phyloP scores from a whole-genome alignment of 345 rosid genomes.

The Dimocarpus longan region DNA sequence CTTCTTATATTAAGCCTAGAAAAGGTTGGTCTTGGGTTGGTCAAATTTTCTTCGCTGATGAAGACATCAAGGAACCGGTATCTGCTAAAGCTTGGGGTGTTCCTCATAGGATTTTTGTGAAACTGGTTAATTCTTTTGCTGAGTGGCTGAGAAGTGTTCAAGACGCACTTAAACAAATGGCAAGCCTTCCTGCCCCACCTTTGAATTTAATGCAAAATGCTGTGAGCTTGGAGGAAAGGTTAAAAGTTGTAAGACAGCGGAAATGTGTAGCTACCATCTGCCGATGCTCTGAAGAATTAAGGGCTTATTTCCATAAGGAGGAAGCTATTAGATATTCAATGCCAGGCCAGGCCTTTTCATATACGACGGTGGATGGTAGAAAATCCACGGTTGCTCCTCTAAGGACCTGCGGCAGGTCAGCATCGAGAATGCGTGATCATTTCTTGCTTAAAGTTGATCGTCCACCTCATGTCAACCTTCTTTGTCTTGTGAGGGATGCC shows the following conservation, averaged over 20 bases:
- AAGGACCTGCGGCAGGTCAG: constrained; percentile 96
- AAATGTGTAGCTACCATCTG: constrained; percentile 57
- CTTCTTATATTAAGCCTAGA: constrained; percentile 32
- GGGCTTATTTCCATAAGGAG: constrained; percentile 88
- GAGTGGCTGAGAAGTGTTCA: constrained; percentile 47
- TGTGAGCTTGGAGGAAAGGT: constrained; percentile 40
- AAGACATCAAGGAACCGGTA: constrained; percentile 26
- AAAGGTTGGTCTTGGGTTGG: constrained; percentile 52
- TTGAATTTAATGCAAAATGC: constrained; percentile 30
- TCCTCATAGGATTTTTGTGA: constrained; percentile 33
- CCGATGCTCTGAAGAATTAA: constrained; percentile 82
- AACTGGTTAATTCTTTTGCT: constrained; percentile 42
- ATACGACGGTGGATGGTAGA: constrained; percentile 96
- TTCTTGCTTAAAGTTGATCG: constrained; percentile 98
- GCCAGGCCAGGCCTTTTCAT: constrained; percentile 95
- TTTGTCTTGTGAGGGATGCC: constrained; percentile 98
- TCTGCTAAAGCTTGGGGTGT: constrained; percentile 47
- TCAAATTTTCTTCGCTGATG: constrained; percentile 23
- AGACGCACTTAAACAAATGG: constrained; percentile 42
- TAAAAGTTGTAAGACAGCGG: constrained; percentile 35
- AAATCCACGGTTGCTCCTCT: constrained; percentile 96
- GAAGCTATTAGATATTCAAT: constrained; percentile 89
- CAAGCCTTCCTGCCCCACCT: constrained; percentile 49
- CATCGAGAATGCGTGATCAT: constrained; percentile 97
- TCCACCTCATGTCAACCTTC: constrained; percentile 95